These are phyloP conservation scores for Zygoascus bituminiphila DNA, from an alignment of 805 yeast species.

Conservation along the genomic window DNA sequence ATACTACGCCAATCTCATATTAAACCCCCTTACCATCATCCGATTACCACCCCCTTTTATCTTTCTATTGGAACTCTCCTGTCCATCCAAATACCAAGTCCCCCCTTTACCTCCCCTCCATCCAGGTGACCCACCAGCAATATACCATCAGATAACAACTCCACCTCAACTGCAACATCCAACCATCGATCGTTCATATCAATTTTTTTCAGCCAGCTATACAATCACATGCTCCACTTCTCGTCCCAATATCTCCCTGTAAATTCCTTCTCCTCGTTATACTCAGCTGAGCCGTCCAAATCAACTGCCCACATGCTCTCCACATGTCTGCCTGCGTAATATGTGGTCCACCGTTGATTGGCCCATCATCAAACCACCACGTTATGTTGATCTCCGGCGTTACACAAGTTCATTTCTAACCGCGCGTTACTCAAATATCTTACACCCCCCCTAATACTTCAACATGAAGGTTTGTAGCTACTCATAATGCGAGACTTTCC, in stretches of 20 bases:
- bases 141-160: no score
- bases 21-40: not conserved
- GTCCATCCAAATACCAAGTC: no score
- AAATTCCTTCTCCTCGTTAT: no score
- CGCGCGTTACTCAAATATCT: not conserved
- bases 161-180: no score
- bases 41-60: not conserved
- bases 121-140: no score
- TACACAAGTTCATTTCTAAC: not conserved
- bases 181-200: no score
- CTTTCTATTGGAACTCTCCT: no score
- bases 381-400: not conserved
- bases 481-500: no score
- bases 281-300: no score
- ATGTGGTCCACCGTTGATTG: conserved; percentile 1
- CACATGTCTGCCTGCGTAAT: not conserved
- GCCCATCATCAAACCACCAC: not conserved
- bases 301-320: not conserved
- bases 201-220: no score
- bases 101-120: not conserved
- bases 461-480: not conserved
- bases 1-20: not conserved
- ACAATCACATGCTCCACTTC: no score
- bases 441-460: not conserved
- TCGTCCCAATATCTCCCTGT: no score